These are phyloP conservation scores for Aspergillus chevalieri DNA, from an alignment of 2,329 filamentous ascomycete genomes.

Conservation along the genomic window DNA sequence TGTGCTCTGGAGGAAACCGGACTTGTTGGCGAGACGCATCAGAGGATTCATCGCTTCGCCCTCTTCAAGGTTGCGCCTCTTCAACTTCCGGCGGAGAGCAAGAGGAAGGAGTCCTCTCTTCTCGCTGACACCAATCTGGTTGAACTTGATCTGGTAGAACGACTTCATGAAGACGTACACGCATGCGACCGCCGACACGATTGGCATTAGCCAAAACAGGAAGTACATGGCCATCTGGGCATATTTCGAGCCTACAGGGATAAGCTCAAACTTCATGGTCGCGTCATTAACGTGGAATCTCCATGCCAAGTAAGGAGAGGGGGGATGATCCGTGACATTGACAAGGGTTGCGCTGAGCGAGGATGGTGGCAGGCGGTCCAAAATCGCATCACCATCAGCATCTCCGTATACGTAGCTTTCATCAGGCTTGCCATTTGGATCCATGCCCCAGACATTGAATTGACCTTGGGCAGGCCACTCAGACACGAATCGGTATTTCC, in stretches of 20 bases:
- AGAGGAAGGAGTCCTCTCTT: conserved; percentile 40
- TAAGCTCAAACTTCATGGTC: conserved; percentile 45
- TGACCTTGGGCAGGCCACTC: conserved; percentile 60
- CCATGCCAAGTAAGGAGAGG: conserved; percentile 51
- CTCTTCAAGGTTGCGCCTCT: conserved; percentile 17
- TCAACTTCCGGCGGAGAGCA: conserved; percentile 31
- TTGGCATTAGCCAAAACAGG: conserved; percentile 49
- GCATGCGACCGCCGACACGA: conserved; percentile 44
- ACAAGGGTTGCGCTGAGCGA: conserved; percentile 51
- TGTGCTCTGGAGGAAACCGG: conserved; percentile 32
- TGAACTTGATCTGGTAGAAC: conserved; percentile 61
- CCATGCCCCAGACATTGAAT: conserved; percentile 62
- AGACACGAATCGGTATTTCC: conserved; percentile 56
- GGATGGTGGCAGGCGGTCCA: conserved; percentile 58
- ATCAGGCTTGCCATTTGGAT: conserved; percentile 57
- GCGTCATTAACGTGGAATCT: conserved; percentile 52
- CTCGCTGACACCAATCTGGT: conserved; percentile 51
- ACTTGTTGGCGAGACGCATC: conserved; percentile 29
- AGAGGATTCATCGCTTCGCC: conserved; percentile 28
- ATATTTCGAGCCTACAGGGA: conserved; percentile 50
- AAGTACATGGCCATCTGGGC: conserved; percentile 51
- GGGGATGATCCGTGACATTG: conserved; percentile 54
- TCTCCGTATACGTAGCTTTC: conserved; percentile 56
- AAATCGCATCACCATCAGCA: conserved; percentile 53
- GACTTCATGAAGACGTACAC: conserved; percentile 55